Percentiles rank a stretch among this genome's conserved stretches.
Evolutionary conservation across 2,329 filamentous ascomycete species (phyloP).

Genomic region (Paraphaeosphaeria sporulosa): DNA sequence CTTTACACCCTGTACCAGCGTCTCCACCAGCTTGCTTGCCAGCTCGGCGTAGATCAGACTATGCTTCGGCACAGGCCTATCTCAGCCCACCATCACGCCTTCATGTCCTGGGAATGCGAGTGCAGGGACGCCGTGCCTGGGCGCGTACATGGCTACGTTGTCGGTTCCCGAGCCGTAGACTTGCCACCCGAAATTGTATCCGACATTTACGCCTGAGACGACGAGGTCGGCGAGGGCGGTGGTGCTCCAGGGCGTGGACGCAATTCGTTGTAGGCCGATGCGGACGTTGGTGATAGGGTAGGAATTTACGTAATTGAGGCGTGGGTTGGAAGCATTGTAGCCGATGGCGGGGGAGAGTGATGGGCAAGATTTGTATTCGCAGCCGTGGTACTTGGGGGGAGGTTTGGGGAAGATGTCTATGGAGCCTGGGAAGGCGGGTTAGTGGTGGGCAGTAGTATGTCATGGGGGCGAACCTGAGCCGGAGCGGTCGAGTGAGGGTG

Average conservation of each 20-base stretch:
- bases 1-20: constrained; percentile 62
- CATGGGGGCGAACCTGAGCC: too few relatives aligned
- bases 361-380: too few relatives aligned
- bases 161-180: constrained; percentile 60
- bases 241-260: constrained; percentile 67
- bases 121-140: constrained; percentile 64
- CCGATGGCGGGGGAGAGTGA: constrained; percentile 67
- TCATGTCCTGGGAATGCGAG: constrained; percentile 71
- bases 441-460: too few relatives aligned
- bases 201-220: too few relatives aligned
- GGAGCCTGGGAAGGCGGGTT: too few relatives aligned
- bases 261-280: too few relatives aligned
- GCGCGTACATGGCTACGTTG: constrained; percentile 69
- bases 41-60: too few relatives aligned
- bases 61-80: constrained; percentile 50
- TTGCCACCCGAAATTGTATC: constrained; percentile 54
- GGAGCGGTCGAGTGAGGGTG: too few relatives aligned
- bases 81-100: constrained; percentile 61
- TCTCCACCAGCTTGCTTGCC: constrained; percentile 62
- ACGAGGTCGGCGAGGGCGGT: not conserved
- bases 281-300: constrained; percentile 71
- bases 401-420: too few relatives aligned
- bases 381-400: too few relatives aligned
- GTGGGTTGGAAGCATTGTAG: constrained; percentile 63
- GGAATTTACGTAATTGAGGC: constrained; percentile 76